Evolutionary conservation across 495 filamentous ascomycete species (phyloP).

Genomic region (Penicillium verhagenii): DNA sequence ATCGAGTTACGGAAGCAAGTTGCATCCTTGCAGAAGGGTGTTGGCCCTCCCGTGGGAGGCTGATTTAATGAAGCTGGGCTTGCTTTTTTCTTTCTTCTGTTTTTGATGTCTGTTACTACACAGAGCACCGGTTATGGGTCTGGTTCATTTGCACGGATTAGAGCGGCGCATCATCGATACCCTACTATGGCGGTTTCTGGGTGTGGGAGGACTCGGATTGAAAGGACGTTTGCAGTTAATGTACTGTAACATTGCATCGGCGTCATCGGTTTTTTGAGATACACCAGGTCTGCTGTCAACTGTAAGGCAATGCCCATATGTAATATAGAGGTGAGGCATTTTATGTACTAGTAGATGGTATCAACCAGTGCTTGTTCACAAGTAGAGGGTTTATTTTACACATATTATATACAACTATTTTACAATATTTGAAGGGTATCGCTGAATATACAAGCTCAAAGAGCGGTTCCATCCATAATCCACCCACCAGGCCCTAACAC

Average conservation of each 20-base stretch:
- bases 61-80: conserved; percentile 18
- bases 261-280: conserved; percentile 23
- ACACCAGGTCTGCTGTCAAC: conserved; percentile 1
- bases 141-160: conserved; percentile 26
- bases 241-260: conserved; percentile 26
- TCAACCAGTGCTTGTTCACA: no score
- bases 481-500: conserved; percentile 45
- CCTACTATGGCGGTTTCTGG: conserved; percentile 26
- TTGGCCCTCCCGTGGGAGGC: conserved; percentile 43
- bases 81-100: conserved; percentile 6
- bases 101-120: conserved; percentile 22
- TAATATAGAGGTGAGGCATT: neutral
- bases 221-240: conserved; percentile 8
- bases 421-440: conserved; percentile 13
- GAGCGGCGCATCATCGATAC: conserved; percentile 35
- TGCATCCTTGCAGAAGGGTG: conserved; percentile 39
- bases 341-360: no score
- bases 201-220: conserved; percentile 20
- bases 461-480: conserved; percentile 17
- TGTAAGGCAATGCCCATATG: neutral
- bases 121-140: conserved; percentile 18
- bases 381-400: neutral
- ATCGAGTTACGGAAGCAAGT: conserved; percentile 53
- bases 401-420: neutral
- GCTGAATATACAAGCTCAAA: conserved; percentile 22